Percentiles rank a stretch among this genome's conserved stretches.
These are phyloP conservation scores for Lolium perenne DNA, from an alignment of 176 grass and related monocot species.

Conservation along the genomic window DNA sequence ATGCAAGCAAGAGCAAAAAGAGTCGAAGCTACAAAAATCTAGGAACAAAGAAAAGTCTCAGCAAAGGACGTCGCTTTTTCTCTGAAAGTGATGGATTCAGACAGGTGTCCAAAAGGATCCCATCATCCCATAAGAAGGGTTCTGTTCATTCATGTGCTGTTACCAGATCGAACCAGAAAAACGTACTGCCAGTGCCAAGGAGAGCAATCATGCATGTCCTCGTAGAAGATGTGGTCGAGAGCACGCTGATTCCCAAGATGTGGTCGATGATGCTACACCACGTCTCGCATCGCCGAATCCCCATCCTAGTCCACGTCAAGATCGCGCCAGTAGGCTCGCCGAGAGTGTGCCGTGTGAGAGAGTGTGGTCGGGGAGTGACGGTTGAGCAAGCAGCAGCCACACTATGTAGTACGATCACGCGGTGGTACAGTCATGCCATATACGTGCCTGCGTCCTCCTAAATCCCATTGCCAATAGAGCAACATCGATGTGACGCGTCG, in stretches of 20 bases:
- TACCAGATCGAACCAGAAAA: background rate
- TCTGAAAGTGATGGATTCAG: background rate
- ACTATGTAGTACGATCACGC: background rate
- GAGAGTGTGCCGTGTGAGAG: background rate
- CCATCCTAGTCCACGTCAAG: background rate
- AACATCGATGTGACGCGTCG: background rate
- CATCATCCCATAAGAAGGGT: background rate
- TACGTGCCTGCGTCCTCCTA: background rate
- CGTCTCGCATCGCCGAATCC: background rate
- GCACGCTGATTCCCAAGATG: background rate
- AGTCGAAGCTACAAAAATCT: background rate
- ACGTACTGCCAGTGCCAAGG: background rate
- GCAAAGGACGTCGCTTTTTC: background rate
- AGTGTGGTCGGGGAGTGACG: constrained; percentile 26
- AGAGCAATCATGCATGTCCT: background rate
- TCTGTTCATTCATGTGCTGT: background rate
- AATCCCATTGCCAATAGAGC: background rate
- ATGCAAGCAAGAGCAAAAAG: background rate
- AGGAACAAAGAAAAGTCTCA: background rate
- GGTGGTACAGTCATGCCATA: constrained; percentile 18
- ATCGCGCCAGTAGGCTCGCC: background rate
- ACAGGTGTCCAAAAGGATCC: background rate
- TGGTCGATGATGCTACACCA: background rate
- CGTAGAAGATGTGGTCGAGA: background rate
- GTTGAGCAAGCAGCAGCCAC: background rate